Base-by-base conservation (phyloP, 2,329 filamentous ascomycete genomes). In the Drechslerella dactyloides region DNA sequence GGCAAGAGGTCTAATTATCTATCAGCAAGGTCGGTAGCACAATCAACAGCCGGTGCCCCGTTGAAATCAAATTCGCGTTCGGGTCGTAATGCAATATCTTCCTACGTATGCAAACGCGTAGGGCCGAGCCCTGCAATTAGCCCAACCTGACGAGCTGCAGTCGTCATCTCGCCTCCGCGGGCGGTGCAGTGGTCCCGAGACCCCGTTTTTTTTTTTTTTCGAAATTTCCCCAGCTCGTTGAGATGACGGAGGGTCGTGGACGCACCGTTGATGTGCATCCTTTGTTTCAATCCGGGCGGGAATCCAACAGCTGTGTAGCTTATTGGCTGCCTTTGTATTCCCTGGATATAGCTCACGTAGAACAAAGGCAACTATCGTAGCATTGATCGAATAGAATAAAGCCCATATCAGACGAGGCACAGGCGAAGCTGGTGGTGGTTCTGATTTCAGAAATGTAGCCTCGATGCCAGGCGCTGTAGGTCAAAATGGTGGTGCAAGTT, bases 301-400 rank as follows among this genome's bases (percentile, higher is more conserved):
- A 68, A 55, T 60, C 63, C 63, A 68, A 68, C 63, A 68, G 63
- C 6, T 15, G 3, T 48, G 2, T 19, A 4, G 55, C 56, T 44
- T 40, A 61, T 61, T 44, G 63, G 24, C 63, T 54, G 37, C 44
- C 63, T 68, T 60, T 61, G 50, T 68, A 61, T 68, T 40, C 40
- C 63, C 56, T n/a, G 17, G 42, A 48, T 17, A 23, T 51, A 11
- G 19, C 19, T 27, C 54, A 17, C 2, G 42, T 61, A 40, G 27
- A 52, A 56, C 50, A 61, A 56, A 56, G 51, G 11, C 19, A 46
- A 8, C 30, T 27, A 56, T 23, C 7, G 35, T 17, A 53, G 35
- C 13, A 51, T 23, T 1, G 33, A 33, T 35, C 40, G 37, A 53
- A 62, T 44, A 42, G 27, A 44, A 62, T 17, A n/a, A 21, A 37